Evolutionary conservation across 2,329 filamentous ascomycete genomes (phyloP), one percentile per base, ranked within the genome.

Genomic region (Colletotrichum phormii): DNA sequence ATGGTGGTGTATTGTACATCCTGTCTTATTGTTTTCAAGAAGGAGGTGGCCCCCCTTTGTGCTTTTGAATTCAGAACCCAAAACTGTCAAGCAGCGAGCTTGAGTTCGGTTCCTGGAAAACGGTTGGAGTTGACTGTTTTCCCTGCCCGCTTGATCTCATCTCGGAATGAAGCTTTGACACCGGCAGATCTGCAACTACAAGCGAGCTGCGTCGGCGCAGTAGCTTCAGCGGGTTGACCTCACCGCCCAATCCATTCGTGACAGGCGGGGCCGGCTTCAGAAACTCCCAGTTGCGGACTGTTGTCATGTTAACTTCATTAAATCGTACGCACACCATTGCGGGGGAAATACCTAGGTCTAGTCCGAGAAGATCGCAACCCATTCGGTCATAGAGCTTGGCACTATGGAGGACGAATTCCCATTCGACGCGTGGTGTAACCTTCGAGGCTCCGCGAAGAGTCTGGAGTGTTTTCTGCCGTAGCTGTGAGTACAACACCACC

Each of bases 81-180:
- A 98, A 98, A 81, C 90, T 95, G 86, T 98, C 96, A 77, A 98
- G 86, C 79, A 99, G 83, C 72, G 94, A 96, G 80, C 90, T 94
- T 33, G 94, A 89, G 84, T 97, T 95, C n/a, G 97, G 97, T 82
- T 99, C 97, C 77, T 97, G 89, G 80, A 98, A 98, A 75, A 92
- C 91, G 24, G 93, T 95, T 1, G 95, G 91, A 18, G 92, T 88
- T 15, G 89, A 87, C 77, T 92, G 89, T 73, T 80, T 83, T 80
- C 77, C 82, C 77, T 82, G 75, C 42, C 78, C 86, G 75, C 79
- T 84, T 59, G 79, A 83, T 79, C 80, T 86, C 78, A 84, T 82
- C 37, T 86, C 84, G 4, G 82, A 77, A 29, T 85, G 82, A 62
- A 86, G 76, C 29, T 81, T 78, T 8, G 84, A 81, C 15, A 84